These are phyloP conservation scores for Chrysoporthe cubensis DNA, from an alignment of 2,329 filamentous ascomycete genomes.

Conservation along the genomic window DNA sequence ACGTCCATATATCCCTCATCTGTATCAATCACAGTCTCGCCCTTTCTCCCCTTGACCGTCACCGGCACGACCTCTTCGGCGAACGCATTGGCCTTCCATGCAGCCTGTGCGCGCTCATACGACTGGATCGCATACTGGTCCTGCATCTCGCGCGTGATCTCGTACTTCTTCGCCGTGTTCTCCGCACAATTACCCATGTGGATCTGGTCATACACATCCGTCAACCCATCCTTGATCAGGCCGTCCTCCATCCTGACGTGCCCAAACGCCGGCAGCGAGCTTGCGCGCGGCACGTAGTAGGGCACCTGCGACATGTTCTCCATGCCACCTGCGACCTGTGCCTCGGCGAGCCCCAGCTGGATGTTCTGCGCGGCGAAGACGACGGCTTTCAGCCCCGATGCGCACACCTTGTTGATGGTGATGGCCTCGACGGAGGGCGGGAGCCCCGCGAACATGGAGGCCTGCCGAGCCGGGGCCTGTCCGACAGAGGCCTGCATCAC, in stretches of 20 bases:
- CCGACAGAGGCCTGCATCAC: slow-evolving; percentile 84
- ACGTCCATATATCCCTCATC: slow-evolving; percentile 91
- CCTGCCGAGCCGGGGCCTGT: slow-evolving; percentile 91
- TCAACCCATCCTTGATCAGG: slow-evolving; percentile 90
- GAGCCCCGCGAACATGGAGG: slow-evolving; percentile 84
- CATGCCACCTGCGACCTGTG: slow-evolving; percentile 93
- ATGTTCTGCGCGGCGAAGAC: slow-evolving; percentile 91
- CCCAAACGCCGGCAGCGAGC: slow-evolving; percentile 81
- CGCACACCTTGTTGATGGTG: slow-evolving; percentile 98
- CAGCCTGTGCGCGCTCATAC: slow-evolving; percentile 86
- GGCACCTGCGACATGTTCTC: slow-evolving; percentile 97
- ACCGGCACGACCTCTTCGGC: slow-evolving; percentile 90
- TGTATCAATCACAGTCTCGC: slow-evolving; percentile 74
- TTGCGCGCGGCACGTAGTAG: slow-evolving; percentile 85
- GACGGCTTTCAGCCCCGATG: slow-evolving; percentile 92
- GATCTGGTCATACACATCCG: slow-evolving; percentile 94
- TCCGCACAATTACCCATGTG: slow-evolving; percentile 99
- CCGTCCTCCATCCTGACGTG: slow-evolving; percentile 89
- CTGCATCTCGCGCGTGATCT: slow-evolving; percentile 81
- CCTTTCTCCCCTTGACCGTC: slow-evolving; percentile 82
- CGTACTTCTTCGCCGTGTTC: slow-evolving; percentile 86
- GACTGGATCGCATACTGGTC: slow-evolving; percentile 89
- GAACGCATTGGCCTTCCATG: slow-evolving; percentile 83
- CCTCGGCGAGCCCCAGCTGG: slow-evolving; percentile 85
- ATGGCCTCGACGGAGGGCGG: slow-evolving; percentile 80